Conservation (phyloP, 148 eudicot genomes). For the Rhododendron vialii region DNA sequence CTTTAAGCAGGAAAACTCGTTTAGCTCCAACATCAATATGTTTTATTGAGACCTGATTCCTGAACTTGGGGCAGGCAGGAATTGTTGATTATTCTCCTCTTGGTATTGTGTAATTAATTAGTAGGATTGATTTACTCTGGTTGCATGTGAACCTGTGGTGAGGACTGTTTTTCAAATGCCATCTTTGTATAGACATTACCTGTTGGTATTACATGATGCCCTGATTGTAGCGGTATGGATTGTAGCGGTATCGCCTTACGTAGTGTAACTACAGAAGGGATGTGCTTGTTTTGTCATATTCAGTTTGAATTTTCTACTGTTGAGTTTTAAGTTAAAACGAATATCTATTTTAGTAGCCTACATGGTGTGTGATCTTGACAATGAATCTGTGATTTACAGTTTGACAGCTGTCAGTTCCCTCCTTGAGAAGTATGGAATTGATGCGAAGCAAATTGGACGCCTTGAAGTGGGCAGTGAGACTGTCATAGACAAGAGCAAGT, state of each 20-base stretch:
- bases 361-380: not conserved
- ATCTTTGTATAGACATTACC: not conserved
- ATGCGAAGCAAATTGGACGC: constrained; percentile 85
- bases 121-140: not conserved
- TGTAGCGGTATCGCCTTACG: not conserved
- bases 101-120: not conserved
- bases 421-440: constrained; percentile 80
- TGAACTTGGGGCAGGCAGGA: not conserved
- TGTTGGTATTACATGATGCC: not conserved
- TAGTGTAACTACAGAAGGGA: not conserved
- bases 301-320: not conserved
- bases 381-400: constrained; percentile 33
- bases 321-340: not conserved
- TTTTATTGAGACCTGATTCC: not conserved
- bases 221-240: not conserved
- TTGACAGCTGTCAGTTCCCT: constrained; percentile 88
- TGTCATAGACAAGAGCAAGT: constrained; percentile 97
- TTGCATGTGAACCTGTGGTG: not conserved
- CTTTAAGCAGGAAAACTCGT: not conserved
- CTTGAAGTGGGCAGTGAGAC: constrained; percentile 99
- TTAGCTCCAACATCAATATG: not conserved
- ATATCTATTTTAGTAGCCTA: not conserved
- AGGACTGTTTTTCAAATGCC: not conserved
- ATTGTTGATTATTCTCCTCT: not conserved
- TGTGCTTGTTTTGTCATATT: not conserved